Conservation (phyloP, 139 green algal genomes). For the Coccomyxa sp. region DNA sequence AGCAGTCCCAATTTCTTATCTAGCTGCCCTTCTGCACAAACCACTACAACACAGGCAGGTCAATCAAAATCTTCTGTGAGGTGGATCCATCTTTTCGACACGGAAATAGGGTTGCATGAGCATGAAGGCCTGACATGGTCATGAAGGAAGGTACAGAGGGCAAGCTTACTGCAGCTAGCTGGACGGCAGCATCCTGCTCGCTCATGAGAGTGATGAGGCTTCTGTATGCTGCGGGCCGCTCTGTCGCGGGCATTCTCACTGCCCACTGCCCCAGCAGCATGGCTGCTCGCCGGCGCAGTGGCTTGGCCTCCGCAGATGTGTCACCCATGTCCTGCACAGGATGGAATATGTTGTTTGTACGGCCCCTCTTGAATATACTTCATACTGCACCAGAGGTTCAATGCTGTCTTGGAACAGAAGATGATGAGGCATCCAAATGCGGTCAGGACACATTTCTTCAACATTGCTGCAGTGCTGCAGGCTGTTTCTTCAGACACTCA, state of each 20-base stretch:
- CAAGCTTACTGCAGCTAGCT: background rate
- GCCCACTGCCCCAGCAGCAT: conserved; percentile 56
- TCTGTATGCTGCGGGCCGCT: conserved; percentile 50
- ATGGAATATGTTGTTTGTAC: no score
- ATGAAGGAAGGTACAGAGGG: background rate
- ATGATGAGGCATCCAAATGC: no score
- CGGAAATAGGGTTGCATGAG: background rate
- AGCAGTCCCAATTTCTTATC: no score
- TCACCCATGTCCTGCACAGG: conserved; percentile 40
- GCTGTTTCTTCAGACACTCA: no score
- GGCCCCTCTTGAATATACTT: no score
- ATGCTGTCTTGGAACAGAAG: no score
- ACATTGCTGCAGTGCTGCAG: no score
- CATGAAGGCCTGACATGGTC: background rate
- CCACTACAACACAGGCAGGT: background rate
- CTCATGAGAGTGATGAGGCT: conserved; percentile 41
- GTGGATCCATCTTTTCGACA: background rate
- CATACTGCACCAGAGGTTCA: no score
- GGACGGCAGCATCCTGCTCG: background rate
- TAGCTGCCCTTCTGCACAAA: no score
- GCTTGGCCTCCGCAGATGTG: conserved; percentile 8
- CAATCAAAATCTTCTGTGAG: background rate
- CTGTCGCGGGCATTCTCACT: conserved; percentile 27
- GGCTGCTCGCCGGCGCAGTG: conserved; percentile 48
- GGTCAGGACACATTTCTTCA: no score